Evolutionary conservation across 192 early-diverging fungal species (phyloP).

Genomic region (Coemansia sp.): DNA sequence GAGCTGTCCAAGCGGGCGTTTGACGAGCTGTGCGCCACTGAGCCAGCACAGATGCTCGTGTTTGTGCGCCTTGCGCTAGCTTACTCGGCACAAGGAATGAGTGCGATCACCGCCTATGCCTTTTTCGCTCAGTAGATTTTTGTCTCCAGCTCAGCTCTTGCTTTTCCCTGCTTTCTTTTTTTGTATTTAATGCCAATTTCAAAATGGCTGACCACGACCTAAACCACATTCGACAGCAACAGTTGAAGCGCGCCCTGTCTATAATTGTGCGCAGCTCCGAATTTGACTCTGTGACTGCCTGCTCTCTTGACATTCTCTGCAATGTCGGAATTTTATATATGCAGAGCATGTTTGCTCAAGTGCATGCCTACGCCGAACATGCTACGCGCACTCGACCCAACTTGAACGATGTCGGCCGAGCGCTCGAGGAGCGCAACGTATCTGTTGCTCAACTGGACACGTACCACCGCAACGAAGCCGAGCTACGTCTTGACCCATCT

Average conservation of each 20-base stretch:
- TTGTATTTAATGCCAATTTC: background rate
- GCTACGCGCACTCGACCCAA: conserved; percentile 55
- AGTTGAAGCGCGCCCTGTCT: conserved; percentile 43
- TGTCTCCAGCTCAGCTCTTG: too few relatives aligned
- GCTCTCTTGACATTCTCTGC: conserved; percentile 45
- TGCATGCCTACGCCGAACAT: conserved; percentile 53
- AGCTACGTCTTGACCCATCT: conserved; percentile 9
- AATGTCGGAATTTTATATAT: conserved; percentile 46
- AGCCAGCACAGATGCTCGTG: conserved; percentile 71
- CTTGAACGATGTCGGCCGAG: conserved; percentile 54
- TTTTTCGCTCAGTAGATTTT: conserved; percentile 42
- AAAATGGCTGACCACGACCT: conserved; percentile 22
- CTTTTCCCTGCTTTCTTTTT: background rate
- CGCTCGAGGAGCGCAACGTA: conserved; percentile 43
- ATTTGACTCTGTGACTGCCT: conserved; percentile 31
- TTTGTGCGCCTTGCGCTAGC: conserved; percentile 80
- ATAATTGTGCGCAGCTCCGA: conserved; percentile 32
- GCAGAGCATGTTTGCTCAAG: conserved; percentile 53
- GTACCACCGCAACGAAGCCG: conserved; percentile 27
- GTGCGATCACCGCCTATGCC: conserved; percentile 54
- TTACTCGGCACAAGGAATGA: conserved; percentile 66
- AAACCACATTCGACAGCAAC: conserved; percentile 32
- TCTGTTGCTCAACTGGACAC: conserved; percentile 34
- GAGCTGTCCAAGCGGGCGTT: conserved; percentile 65
- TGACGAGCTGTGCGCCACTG: conserved; percentile 64